Evolutionary conservation across 2,329 filamentous ascomycete genomes (phyloP).

Genomic region (Huntiella savannae): DNA sequence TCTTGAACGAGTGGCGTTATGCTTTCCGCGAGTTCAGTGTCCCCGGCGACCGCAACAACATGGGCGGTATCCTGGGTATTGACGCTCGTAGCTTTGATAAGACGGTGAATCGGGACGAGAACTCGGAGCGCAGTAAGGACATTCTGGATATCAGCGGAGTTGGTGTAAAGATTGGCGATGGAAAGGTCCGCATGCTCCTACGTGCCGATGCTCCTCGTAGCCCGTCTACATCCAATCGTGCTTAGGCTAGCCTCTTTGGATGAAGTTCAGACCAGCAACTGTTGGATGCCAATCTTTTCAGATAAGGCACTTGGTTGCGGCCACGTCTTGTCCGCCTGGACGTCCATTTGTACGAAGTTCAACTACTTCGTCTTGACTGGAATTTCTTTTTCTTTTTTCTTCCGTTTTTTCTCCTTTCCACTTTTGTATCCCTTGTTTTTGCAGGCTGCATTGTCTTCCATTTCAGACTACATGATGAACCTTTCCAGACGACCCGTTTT

Average conservation of each 20-base stretch:
- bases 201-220: conserved; percentile 20
- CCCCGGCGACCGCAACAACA: conserved; percentile 69
- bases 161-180: conserved; percentile 48
- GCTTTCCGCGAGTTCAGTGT: conserved; percentile 92
- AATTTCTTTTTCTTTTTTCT: not conserved
- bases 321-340: too few relatives aligned
- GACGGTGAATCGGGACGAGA: conserved; percentile 30
- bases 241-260: conserved; percentile 1
- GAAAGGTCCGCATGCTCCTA: conserved; percentile 46
- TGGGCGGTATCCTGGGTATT: conserved; percentile 57
- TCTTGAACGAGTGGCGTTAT: conserved; percentile 90
- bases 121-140: conserved; percentile 16
- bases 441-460: not conserved
- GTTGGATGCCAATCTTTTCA: too few relatives aligned
- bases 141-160: conserved; percentile 41
- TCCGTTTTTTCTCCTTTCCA: not conserved
- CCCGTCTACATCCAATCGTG: not conserved
- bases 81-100: conserved; percentile 50
- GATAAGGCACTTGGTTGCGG: too few relatives aligned
- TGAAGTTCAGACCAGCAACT: not conserved
- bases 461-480: not conserved
- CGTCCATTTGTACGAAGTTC: too few relatives aligned
- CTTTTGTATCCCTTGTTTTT: conserved; percentile 8
- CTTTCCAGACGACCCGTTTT: not conserved
- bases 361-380: not conserved